Evolutionary conservation across 306 rosid species (phyloP), one percentile per base, ranked within the genome.

Genomic region (Glycine tomentella): DNA sequence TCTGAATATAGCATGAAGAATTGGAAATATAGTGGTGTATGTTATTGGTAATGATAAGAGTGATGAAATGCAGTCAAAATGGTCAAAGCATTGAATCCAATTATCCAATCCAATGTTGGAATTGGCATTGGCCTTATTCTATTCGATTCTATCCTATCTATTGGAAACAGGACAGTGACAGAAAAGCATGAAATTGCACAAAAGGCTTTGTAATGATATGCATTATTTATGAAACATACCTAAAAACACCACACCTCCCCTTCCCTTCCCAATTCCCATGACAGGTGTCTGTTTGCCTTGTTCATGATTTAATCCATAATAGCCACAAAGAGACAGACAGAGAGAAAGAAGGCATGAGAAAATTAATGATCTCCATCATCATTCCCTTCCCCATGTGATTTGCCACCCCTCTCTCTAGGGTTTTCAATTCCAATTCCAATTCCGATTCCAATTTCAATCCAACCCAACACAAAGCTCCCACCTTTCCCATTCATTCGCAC

Each of bases 401-500:
- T 87, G 90, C 83, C 76, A 17, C 57, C 70, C 72, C 34, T 40
- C 73, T 69, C 70, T 64, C 81, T 82, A 40, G 98, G 97, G 93
- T 89, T 93, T 88, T 88, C 40, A 36, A 4, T 75, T 13, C 4
- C 66, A 69, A 25, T 59, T 8, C n/a, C n/a, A n/a, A n/a, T n/a
- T n/a, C n/a, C n/a, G n/a, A 4, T 75, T 13, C 4, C 66, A 69
- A 25, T 59, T 8, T 25, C 53, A 51, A 61, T 74, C 89, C 79
- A 85, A 76, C 85, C 86, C 86, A 73, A 89, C 86, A 25, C 77
- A 91, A 92, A 93, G 98, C 90, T 86, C 75, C 78, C 76, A 15
- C 67, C 84, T 66, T 90, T 78, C 76, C 56, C 81, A 46, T 72
- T 61, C 7, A 78, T 71, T 57, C 48, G n/a, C 17, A 45, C 82